phyloP scores from a whole-genome alignment of 495 filamentous ascomycete genomes.

The Daldinia vernicosa region DNA sequence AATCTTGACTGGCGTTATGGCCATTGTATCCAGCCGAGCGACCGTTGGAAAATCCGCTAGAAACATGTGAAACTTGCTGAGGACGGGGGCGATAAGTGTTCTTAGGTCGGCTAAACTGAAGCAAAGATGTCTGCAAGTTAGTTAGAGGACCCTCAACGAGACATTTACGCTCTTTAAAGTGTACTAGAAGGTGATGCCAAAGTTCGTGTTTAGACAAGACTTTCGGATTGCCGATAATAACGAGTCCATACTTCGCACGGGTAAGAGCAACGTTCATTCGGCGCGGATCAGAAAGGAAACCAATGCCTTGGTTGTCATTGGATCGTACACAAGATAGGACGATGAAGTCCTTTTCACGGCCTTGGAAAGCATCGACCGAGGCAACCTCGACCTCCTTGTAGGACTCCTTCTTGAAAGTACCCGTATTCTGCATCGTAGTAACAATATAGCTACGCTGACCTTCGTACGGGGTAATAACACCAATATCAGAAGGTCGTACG shows the following conservation, averaged over 20 bases:
- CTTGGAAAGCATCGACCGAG: conserved; percentile 98
- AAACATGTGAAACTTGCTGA: conserved; percentile 67
- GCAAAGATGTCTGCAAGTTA: conserved; percentile 91
- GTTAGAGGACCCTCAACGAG: conserved; percentile 96
- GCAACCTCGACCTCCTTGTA: conserved; percentile 99
- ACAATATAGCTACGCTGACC: conserved; percentile 98
- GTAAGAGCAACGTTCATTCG: conserved; percentile 99
- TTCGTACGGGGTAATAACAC: conserved; percentile 99
- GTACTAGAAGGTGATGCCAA: conserved; percentile 94
- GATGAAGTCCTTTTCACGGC: conserved; percentile 99
- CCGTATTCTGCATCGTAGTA: conserved; percentile 97
- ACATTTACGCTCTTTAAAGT: conserved; percentile 98
- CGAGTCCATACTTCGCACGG: conserved; percentile 93
- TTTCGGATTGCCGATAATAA: conserved; percentile 98
- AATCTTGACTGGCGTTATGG: conserved; percentile 66
- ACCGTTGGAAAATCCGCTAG: conserved; percentile 70
- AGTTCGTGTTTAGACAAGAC: conserved; percentile 97
- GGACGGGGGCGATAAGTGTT: conserved; percentile 84
- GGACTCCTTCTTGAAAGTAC: conserved; percentile 96
- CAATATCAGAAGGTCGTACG: conserved; percentile 88
- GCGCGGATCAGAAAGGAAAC: conserved; percentile 97
- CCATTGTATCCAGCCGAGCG: conserved; percentile 59
- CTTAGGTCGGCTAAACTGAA: conserved; percentile 95
- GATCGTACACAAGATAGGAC: conserved; percentile 98
- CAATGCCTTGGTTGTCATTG: conserved; percentile 99